These are phyloP conservation scores for Phytopythium oedochilum DNA, from an alignment of 352 stramenopile species.

Conservation along the genomic window DNA sequence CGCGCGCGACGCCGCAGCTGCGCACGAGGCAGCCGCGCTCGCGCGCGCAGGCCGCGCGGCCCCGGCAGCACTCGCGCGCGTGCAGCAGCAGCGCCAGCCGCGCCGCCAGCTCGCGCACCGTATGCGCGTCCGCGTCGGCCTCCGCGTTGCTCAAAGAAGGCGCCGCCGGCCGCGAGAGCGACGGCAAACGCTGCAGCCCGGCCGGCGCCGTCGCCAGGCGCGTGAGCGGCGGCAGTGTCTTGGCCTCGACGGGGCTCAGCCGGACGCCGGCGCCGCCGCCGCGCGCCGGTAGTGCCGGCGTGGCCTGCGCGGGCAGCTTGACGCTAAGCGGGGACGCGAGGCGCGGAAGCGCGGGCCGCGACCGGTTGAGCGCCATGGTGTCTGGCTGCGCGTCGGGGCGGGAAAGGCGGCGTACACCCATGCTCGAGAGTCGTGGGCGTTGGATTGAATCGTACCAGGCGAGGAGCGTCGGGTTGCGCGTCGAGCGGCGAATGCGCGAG, in stretches of 20 bases:
- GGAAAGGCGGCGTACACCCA: too few relatives aligned
- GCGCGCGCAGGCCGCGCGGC: not conserved
- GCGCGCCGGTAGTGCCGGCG: not conserved
- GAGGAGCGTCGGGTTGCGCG: not conserved
- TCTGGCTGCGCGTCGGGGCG: too few relatives aligned
- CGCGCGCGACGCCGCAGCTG: constrained; percentile 41
- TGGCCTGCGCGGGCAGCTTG: not conserved
- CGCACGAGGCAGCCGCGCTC: constrained; percentile 15
- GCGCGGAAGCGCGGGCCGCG: not conserved
- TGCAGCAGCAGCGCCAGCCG: constrained; percentile 40
- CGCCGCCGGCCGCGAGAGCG: not conserved
- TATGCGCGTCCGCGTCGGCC: not conserved
- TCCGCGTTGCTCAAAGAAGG: too few relatives aligned
- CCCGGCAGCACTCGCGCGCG: constrained; percentile 37
- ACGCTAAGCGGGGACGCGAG: not conserved
- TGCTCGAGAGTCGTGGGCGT: too few relatives aligned
- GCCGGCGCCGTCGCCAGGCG: too few relatives aligned
- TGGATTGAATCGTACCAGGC: too few relatives aligned
- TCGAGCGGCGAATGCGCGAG: constrained; percentile 2
- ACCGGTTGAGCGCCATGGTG: not conserved
- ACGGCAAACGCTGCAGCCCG: not conserved
- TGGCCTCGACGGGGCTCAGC: not conserved
- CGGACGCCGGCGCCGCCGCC: too few relatives aligned
- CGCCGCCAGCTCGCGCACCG: constrained; percentile 23
- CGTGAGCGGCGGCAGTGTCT: not conserved